A percentile compares a stretch with the other conserved stretches of the same genome.
Conservation (phyloP, 805 yeast species). For the Barnettozyma sucrosica region DNA sequence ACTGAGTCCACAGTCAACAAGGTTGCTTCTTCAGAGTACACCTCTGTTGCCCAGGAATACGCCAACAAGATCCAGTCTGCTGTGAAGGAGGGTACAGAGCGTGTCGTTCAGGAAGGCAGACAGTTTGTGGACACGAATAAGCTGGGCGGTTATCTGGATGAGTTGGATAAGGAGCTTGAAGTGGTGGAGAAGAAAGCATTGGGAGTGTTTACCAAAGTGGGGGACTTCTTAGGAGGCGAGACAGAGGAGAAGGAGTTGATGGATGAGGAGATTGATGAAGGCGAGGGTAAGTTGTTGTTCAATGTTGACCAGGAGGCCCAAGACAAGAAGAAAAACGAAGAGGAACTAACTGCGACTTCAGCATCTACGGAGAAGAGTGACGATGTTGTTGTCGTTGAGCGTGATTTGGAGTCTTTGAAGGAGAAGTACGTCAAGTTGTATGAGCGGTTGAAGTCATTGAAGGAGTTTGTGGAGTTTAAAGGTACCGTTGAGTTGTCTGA, state of each 20-base stretch:
- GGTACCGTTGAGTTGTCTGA: conserved; percentile 1
- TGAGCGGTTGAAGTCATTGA: neutral
- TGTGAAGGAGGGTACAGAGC: conserved; percentile 23
- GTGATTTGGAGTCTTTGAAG: conserved; percentile 31
- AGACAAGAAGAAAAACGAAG: conserved; percentile 27
- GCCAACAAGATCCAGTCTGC: conserved; percentile 11
- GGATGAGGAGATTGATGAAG: conserved; percentile 11
- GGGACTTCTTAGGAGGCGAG: conserved; percentile 33
- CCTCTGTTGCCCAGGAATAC: conserved; percentile 13
- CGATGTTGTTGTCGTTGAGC: conserved; percentile 21
- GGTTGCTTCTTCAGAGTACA: conserved; percentile 21
- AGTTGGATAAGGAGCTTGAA: conserved; percentile 69
- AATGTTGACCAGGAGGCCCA: conserved; percentile 34
- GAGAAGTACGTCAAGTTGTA: neutral
- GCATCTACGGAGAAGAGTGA: conserved; percentile 19
- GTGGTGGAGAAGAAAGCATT: conserved; percentile 66
- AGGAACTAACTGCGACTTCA: neutral
- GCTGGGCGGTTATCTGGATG: conserved; percentile 63
- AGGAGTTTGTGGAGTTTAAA: neutral
- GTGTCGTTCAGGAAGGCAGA: conserved; percentile 31
- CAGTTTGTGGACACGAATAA: conserved; percentile 26
- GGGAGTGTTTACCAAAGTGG: conserved; percentile 46
- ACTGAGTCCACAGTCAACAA: neutral
- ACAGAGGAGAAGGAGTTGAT: conserved; percentile 10
- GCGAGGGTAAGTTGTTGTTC: conserved; percentile 34